Conservation (phyloP, 2,329 filamentous ascomycete species). For the Alternaria viburni region DNA sequence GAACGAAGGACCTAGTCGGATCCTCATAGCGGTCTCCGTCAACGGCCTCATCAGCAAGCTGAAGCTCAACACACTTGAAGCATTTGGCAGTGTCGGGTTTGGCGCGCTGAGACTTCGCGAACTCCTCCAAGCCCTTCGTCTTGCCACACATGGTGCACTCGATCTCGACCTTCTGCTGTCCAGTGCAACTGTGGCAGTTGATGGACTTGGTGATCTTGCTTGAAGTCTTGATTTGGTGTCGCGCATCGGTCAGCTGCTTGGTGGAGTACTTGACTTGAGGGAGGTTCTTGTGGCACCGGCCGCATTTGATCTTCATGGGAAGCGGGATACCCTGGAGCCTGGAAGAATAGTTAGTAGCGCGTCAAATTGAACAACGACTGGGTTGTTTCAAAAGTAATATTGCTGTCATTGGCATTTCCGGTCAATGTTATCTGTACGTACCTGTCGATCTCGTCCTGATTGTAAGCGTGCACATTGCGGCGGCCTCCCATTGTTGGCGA, state of each 20-base stretch:
- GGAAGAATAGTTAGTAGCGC: neutral
- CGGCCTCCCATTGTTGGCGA: constrained; percentile 3
- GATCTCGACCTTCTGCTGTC: constrained; percentile 53
- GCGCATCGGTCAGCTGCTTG: constrained; percentile 52
- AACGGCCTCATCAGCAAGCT: constrained; percentile 29
- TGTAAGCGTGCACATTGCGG: constrained; percentile 12
- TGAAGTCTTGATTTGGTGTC: constrained; percentile 22
- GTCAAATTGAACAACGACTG: neutral
- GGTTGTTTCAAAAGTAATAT: neutral
- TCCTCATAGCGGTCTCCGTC: constrained; percentile 40
- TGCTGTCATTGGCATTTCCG: neutral
- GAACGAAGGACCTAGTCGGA: too few relatives aligned
- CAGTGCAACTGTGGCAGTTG: constrained; percentile 55
- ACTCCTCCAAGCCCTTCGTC: constrained; percentile 56
- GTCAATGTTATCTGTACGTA: neutral
- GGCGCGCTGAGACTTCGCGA: constrained; percentile 57
- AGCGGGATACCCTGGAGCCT: constrained; percentile 30
- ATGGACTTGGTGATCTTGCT: constrained; percentile 31
- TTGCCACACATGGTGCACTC: constrained; percentile 56
- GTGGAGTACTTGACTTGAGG: constrained; percentile 52
- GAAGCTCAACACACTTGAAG: constrained; percentile 38
- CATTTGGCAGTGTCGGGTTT: constrained; percentile 52
- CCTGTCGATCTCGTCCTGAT: constrained; percentile 18
- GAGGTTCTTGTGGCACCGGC: constrained; percentile 53
- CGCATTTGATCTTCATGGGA: constrained; percentile 52